Conservation (phyloP, 805 yeast species). For the Pichia nakasei region DNA sequence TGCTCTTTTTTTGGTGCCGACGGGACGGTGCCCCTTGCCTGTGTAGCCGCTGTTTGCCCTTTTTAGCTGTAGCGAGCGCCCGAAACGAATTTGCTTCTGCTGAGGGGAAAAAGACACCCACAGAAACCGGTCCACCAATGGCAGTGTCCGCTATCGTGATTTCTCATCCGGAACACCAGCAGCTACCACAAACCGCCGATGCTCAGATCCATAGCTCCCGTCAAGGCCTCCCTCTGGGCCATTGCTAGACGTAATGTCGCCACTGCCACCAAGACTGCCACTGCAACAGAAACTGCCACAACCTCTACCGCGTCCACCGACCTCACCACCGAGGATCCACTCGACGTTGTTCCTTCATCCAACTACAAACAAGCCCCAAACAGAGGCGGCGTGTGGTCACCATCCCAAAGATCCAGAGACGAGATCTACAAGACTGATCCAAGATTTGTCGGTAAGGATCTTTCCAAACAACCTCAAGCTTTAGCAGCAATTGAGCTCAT, state of each 20-base stretch:
- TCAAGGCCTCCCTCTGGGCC: not conserved
- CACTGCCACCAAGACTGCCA: conserved; percentile 9
- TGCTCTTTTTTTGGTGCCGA: no score
- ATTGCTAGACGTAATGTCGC: conserved; percentile 10
- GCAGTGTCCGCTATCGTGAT: no score
- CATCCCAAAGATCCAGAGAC: conserved; percentile 51
- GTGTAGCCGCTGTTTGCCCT: no score
- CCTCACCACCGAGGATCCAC: conserved; percentile 10
- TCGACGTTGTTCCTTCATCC: conserved; percentile 13
- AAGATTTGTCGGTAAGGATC: conserved; percentile 64
- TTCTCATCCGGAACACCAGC: no score
- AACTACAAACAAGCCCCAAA: conserved; percentile 60
- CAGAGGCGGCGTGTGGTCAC: conserved; percentile 61
- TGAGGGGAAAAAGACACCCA: no score
- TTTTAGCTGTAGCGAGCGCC: no score
- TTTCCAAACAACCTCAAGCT: conserved; percentile 64
- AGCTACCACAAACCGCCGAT: no score
- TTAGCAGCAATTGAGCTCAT: conserved; percentile 80
- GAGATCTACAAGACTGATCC: conserved; percentile 47
- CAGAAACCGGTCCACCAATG: no score
- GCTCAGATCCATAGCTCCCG: not conserved
- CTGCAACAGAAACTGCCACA: conserved; percentile 8
- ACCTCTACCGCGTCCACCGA: conserved; percentile 6
- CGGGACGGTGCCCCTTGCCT: no score
- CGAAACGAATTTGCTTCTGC: no score